These are phyloP conservation scores for Coccomyxa subellipsoidea DNA, from an alignment of 163 green algal genomes.

Conservation along the genomic window DNA sequence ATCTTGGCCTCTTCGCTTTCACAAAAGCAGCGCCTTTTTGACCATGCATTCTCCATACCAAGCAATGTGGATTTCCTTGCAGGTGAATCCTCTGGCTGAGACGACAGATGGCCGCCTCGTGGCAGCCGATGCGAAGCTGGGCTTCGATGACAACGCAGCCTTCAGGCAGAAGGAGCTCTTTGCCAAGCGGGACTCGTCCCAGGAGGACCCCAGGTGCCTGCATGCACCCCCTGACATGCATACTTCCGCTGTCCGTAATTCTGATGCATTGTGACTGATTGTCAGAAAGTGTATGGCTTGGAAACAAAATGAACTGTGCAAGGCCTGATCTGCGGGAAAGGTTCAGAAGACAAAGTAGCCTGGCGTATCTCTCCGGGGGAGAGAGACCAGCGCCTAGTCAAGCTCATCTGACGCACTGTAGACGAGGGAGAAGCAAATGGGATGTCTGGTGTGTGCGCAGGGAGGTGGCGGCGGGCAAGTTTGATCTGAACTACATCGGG, in stretches of 20 bases:
- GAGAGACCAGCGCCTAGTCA: no score
- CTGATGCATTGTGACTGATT: no score
- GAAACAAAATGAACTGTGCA: no score
- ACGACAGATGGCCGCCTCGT: slow-evolving; percentile 77
- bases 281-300: no score
- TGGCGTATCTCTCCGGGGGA: background rate
- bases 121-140: slow-evolving; percentile 96
- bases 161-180: slow-evolving; percentile 97
- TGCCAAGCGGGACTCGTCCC: slow-evolving; percentile 80
- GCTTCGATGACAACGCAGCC: slow-evolving; percentile 97
- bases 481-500: slow-evolving; percentile 99
- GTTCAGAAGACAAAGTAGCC: no score
- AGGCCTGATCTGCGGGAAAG: no score
- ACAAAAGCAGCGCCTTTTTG: no score
- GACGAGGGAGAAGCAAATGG: no score
- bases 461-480: slow-evolving; percentile 87
- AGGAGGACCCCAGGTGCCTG: slow-evolving; percentile 82
- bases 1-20: no score
- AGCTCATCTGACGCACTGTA: background rate
- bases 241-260: no score
- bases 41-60: background rate
- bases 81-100: slow-evolving; percentile 97
- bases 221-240: no score
- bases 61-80: background rate
- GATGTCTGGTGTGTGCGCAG: slow-evolving; percentile 34